A percentile compares a stretch with the other conserved stretches of the same genome.
Evolutionary conservation across 106 monocot species (phyloP).

Genomic region (Acanthochlamys bracteata): DNA sequence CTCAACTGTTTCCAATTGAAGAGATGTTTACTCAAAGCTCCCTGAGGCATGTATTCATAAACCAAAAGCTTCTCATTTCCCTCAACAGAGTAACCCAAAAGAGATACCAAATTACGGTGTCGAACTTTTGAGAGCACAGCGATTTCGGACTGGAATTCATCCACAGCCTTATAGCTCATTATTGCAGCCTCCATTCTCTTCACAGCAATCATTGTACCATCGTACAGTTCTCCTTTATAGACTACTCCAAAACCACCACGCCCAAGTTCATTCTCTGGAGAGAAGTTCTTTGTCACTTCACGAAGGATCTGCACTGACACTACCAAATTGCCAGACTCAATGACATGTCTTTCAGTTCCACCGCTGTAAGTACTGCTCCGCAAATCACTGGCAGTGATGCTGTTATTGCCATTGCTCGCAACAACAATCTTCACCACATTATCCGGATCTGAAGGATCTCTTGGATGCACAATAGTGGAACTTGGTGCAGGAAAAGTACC

Average conservation of each 20-base stretch:
- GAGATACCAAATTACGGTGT: slow-evolving; percentile 55
- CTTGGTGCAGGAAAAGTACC: neutral
- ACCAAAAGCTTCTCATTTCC: slow-evolving; percentile 51
- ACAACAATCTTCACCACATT: slow-evolving; percentile 35
- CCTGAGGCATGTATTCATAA: slow-evolving; percentile 72
- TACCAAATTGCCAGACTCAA: slow-evolving; percentile 36
- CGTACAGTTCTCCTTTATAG: slow-evolving; percentile 59
- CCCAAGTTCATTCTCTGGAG: slow-evolving; percentile 53
- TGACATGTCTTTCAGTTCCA: slow-evolving; percentile 20
- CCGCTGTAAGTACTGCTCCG: slow-evolving; percentile 10
- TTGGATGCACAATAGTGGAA: slow-evolving; percentile 54
- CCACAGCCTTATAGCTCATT: slow-evolving; percentile 35
- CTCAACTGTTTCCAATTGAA: slow-evolving; percentile 36
- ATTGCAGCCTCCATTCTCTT: slow-evolving; percentile 56
- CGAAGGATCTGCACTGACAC: slow-evolving; percentile 47
- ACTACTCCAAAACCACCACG: slow-evolving; percentile 68
- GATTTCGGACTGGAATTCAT: slow-evolving; percentile 72
- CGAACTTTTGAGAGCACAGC: slow-evolving; percentile 60
- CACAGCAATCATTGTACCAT: slow-evolving; percentile 62
- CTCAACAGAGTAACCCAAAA: slow-evolving; percentile 55
- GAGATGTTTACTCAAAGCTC: slow-evolving; percentile 58
- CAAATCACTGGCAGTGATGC: slow-evolving; percentile 15
- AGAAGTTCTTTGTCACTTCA: slow-evolving; percentile 36
- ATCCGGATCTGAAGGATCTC: slow-evolving; percentile 38
- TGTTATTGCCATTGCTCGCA: slow-evolving; percentile 17